Evolutionary conservation across 2,329 filamentous ascomycete genomes (phyloP), one percentile per base, ranked within the genome.

Genomic region (Emergomyces orientalis): DNA sequence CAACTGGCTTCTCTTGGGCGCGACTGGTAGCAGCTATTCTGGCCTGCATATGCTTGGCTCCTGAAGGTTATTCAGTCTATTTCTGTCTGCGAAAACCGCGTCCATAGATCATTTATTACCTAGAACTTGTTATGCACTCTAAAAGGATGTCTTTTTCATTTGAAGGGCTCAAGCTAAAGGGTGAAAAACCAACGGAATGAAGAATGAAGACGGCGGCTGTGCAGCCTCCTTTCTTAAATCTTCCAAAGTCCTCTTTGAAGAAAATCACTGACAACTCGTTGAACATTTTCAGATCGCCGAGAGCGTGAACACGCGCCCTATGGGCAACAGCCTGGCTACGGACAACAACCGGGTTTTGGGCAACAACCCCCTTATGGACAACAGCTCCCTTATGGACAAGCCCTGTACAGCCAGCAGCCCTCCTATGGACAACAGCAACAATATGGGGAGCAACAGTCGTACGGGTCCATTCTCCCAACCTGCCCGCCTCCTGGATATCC

Each of bases 401-500:
- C 37, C 14, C 57, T n/a, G 7, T 63, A 63, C 43, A 60, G 59
- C 32, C 62, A 63, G 37, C 65, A 63, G 56, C 62, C 60, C n/a
- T 63, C 65, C 37, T 66, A 65, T 54, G 61, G 61, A 2, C 61
- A 67, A 39, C 62, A 65, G n/a, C 49, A 59, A 32, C 60, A 54
- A 47, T 67, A 68, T 62, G 61, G 63, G 51, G 64, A 67, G 61
- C 66, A 67, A 34, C 64, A 67, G 45, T 63, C 66, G 19, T 68
- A 69, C 63, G 61, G 61, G 30, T 70, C 73, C 19, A 67, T 70
- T 4, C 67, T 70, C 9, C 66, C 67, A 41, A 64, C 69, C 27
- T 71, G 71, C 2, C 75, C 73, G 34, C 74, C 72, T 19, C 67
- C 70, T 3, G 72, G 72, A 14, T 59, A 76, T 76, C 62, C 62